Evolutionary conservation across 2,329 filamentous ascomycete species (phyloP).

Genomic region (Thelonectria discophora): DNA sequence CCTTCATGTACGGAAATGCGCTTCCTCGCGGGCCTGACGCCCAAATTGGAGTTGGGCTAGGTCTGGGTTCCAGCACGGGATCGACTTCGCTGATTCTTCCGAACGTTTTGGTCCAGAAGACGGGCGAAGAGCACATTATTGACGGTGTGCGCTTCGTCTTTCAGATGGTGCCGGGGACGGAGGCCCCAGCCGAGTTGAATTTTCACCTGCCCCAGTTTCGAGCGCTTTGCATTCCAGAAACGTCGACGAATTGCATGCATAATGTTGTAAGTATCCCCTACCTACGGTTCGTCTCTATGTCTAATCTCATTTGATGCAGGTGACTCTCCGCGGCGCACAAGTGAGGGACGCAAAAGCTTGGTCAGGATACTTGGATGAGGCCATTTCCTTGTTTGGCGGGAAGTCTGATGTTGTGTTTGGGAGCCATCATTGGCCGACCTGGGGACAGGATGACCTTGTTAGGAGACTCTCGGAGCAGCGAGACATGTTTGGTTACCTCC

Average conservation of each 20-base stretch:
- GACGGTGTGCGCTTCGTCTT: constrained; percentile 51
- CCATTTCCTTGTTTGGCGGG: constrained; percentile 47
- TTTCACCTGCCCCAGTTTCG: constrained; percentile 50
- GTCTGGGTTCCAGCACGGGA: constrained; percentile 44
- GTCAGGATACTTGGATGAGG: constrained; percentile 50
- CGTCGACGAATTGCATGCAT: constrained; percentile 51
- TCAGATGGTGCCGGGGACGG: constrained; percentile 53
- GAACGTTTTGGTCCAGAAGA: constrained; percentile 25
- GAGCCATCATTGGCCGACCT: constrained; percentile 55
- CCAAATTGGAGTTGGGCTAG: constrained; percentile 51
- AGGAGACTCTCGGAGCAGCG: constrained; percentile 46
- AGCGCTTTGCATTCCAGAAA: constrained; percentile 51
- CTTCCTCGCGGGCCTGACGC: constrained; percentile 43
- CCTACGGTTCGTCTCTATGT: not conserved
- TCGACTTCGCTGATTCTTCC: constrained; percentile 30
- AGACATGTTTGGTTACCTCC: constrained; percentile 52
- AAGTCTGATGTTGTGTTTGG: constrained; percentile 48
- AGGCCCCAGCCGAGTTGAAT: constrained; percentile 54
- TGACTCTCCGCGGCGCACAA: constrained; percentile 51
- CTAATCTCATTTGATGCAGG: not conserved
- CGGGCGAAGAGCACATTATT: constrained; percentile 43
- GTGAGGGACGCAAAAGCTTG: constrained; percentile 53
- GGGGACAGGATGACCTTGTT: constrained; percentile 42
- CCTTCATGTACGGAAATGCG: constrained; percentile 52
- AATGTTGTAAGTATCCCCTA: constrained; percentile 43